These are phyloP conservation scores for Epichloe hybrida DNA, from an alignment of 2,329 filamentous ascomycete genomes.

Conservation along the genomic window DNA sequence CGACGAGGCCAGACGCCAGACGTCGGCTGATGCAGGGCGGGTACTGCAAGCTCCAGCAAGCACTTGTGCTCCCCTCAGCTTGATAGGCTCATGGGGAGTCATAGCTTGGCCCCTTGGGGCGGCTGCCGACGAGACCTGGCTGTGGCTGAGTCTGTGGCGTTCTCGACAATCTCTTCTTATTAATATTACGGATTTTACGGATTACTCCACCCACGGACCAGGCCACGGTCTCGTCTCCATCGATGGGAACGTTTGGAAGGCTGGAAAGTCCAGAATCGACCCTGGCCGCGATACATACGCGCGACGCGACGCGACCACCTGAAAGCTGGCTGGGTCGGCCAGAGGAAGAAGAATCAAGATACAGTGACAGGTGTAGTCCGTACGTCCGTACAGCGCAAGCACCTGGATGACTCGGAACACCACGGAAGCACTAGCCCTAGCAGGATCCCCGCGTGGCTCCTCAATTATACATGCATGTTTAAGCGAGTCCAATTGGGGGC, in stretches of 20 bases:
- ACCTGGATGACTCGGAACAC: background rate
- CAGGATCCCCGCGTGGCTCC: constrained; percentile 4
- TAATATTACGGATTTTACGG: too few species aligned
- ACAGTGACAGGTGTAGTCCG: too few species aligned
- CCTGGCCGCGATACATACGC: background rate
- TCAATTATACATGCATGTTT: constrained; percentile 3
- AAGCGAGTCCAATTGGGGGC: constrained; percentile 4
- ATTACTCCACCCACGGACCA: too few species aligned
- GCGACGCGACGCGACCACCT: background rate
- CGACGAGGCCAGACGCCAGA: background rate
- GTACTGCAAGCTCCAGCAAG: background rate
- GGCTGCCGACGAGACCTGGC: background rate
- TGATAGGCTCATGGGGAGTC: too few species aligned
- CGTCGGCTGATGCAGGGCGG: background rate
- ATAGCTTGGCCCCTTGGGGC: too few species aligned
- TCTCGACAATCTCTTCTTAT: too few species aligned
- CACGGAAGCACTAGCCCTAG: constrained; percentile 2
- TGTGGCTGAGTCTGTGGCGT: background rate
- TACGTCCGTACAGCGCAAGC: too few species aligned
- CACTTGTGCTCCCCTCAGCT: background rate
- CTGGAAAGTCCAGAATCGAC: background rate
- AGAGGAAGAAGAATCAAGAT: too few species aligned
- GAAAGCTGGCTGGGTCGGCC: background rate
- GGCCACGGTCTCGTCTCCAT: background rate
- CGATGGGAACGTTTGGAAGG: background rate